Evolutionary conservation across 202 grass and related monocot genomes (phyloP), one percentile per base, ranked within the genome.

Genomic region (Panicum virgatum): DNA sequence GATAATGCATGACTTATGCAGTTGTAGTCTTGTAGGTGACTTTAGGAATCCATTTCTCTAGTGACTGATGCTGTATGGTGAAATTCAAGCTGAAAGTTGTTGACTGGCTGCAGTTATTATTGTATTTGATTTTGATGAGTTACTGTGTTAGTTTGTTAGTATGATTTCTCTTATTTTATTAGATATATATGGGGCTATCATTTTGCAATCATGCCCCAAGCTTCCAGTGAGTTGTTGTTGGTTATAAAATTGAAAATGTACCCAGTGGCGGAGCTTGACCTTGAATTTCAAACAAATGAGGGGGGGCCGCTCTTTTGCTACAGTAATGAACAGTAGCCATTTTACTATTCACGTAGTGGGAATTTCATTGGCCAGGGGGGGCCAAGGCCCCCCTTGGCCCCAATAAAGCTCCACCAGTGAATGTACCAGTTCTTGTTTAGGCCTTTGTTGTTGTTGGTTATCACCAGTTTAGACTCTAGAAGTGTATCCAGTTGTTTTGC

Each of bases 31-130:
- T 59, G 9, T 34, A 78, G 29, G 13, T 77, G 42, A 50, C 8
- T 48, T 66, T 48, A 72, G 58, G 57, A 59, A 11, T 30, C 37
- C 19, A 48, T 56, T 85, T 83, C 67, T 65, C 46, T 77, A 66
- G 37, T 73, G 22, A 12, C 43, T 9, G 39, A 23, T 43, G 43
- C 73, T 59, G 64, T 76, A 44, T 75, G 63, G 44, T 62, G 7
- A 13, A 14, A 45, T 9, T 25, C 15, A 69, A 29, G 53, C 23
- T 62, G 22, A 84, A 73, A 22, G 66, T 60, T 44, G 66, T 75
- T 75, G 34, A 16, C 59, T 60, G 9, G 53, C 29, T 85, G 34
- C 37, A 46, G 26, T 64, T 46, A 50, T 47, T 62, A 27, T 50
- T 50, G 5, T 50, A 15, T 50, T 50, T 80, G n/a, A n/a, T n/a